A percentile compares a stretch with the other conserved stretches of the same genome.
These are phyloP conservation scores for Talaromyces trachyspermus DNA, from an alignment of 495 filamentous ascomycete genomes.

Conservation along the genomic window DNA sequence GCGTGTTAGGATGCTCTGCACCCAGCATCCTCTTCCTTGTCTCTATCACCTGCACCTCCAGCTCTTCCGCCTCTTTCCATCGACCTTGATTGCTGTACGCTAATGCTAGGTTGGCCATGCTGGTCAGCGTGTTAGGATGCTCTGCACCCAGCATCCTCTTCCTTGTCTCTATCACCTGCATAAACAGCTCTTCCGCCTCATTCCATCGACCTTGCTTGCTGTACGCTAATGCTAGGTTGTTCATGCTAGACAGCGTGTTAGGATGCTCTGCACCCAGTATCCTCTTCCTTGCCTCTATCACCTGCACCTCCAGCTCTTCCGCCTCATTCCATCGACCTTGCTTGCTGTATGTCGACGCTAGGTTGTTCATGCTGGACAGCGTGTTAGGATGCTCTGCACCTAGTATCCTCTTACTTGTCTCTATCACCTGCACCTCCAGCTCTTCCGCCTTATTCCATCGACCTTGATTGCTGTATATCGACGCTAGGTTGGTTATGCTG, in stretches of 20 bases:
- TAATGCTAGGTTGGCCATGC: slow-evolving; percentile 9
- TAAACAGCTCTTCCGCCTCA: slow-evolving; percentile 17
- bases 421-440: not conserved
- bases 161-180: slow-evolving; percentile 7
- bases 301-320: slow-evolving; percentile 15
- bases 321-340: slow-evolving; percentile 20
- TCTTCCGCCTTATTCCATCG: slow-evolving; percentile 15
- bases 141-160: slow-evolving; percentile 10
- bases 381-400: slow-evolving; percentile 3
- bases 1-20: no score
- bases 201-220: slow-evolving; percentile 6
- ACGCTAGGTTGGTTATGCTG: slow-evolving; percentile 19
- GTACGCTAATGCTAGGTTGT: slow-evolving; percentile 20
- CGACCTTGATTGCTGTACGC: slow-evolving; percentile 2
- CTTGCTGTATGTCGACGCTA: slow-evolving; percentile 11
- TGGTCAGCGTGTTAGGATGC: slow-evolving; percentile 13
- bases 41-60: no score
- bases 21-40: no score
- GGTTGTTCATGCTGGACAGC: slow-evolving; percentile 6
- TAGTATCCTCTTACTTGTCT: slow-evolving; percentile 12
- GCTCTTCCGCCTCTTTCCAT: slow-evolving; percentile 12
- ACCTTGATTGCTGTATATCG: slow-evolving; percentile 15
- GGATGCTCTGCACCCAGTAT: slow-evolving; percentile 23
- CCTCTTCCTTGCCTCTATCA: slow-evolving; percentile 16
- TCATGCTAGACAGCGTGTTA: slow-evolving; percentile 26